phyloP scores from a whole-genome alignment of 192 early-diverging fungal genomes.

The Paraglomus brasilianum region DNA sequence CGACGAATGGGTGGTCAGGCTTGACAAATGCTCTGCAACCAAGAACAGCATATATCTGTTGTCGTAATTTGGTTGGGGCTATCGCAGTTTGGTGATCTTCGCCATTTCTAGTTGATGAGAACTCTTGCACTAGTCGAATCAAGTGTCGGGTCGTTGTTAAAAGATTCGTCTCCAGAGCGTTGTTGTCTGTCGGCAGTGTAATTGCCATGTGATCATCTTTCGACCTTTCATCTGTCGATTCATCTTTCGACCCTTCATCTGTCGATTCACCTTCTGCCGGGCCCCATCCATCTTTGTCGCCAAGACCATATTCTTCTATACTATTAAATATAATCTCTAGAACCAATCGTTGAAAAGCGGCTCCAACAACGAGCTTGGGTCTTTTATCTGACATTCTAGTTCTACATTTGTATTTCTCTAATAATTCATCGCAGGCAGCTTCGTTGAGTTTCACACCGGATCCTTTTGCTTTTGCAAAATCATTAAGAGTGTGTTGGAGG shows the following conservation, averaged over 20 bases:
- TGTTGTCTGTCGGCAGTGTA: background rate
- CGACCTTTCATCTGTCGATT: background rate
- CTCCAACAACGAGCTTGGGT: background rate
- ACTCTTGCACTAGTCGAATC: background rate
- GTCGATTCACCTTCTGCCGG: background rate
- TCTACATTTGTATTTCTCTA: background rate
- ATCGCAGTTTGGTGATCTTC: background rate
- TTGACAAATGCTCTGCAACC: conserved; percentile 12
- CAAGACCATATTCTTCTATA: background rate
- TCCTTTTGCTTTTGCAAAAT: conserved; percentile 9
- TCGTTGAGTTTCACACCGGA: background rate
- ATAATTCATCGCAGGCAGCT: background rate
- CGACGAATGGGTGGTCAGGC: conserved; percentile 8
- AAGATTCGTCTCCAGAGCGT: background rate
- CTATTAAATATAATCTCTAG: background rate
- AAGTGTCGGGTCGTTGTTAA: background rate
- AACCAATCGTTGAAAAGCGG: conserved; percentile 10
- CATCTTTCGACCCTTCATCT: background rate
- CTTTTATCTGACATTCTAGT: background rate
- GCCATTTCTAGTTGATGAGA: background rate
- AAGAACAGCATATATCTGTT: conserved; percentile 25
- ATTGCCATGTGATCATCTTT: background rate
- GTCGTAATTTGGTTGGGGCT: conserved; percentile 18
- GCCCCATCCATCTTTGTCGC: background rate
- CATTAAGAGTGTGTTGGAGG: background rate